A percentile compares a stretch with the other conserved stretches of the same genome.
Conservation (phyloP, 306 rosid genomes). For the Calophaca sinica region DNA sequence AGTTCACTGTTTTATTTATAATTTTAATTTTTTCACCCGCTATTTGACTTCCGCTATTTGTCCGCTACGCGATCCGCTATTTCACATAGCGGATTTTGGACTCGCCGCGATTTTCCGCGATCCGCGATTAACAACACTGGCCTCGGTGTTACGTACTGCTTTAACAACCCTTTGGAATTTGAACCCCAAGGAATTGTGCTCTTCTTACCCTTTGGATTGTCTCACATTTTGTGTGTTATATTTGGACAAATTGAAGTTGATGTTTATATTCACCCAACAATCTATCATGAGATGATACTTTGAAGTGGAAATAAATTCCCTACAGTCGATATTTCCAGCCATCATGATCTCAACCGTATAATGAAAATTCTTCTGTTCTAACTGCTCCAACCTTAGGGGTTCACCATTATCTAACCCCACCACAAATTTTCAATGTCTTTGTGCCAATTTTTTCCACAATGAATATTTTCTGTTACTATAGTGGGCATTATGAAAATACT, state of each 20-base stretch:
- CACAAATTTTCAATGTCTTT: not conserved
- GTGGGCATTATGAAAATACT: not conserved
- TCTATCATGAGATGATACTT: not conserved
- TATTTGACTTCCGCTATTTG: too few species aligned
- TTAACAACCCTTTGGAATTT: too few species aligned
- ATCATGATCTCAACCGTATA: too few species aligned
- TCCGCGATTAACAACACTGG: too few species aligned
- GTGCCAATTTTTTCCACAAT: not conserved
- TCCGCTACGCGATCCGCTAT: too few species aligned
- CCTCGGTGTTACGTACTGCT: too few species aligned
- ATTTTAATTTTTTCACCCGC: too few species aligned
- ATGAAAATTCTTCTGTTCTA: not conserved
- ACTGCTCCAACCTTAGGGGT: conserved; percentile 3
- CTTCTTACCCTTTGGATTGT: conserved; percentile 26
- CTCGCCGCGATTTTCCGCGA: too few species aligned
- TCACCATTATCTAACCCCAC: not conserved
- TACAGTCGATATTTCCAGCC: too few species aligned
- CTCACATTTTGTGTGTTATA: conserved; percentile 13
- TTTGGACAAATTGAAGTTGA: conserved; percentile 15
- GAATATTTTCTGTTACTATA: not conserved
- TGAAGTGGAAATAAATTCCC: too few species aligned
- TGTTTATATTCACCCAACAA: conserved; percentile 5
- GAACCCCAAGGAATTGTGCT: not conserved
- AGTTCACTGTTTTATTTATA: too few species aligned
- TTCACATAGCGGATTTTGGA: too few species aligned